Percentiles rank a stretch among this genome's conserved stretches.
These are phyloP conservation scores for Eimeria maxima DNA, from an alignment of 169 alveolate species.

Conservation along the genomic window DNA sequence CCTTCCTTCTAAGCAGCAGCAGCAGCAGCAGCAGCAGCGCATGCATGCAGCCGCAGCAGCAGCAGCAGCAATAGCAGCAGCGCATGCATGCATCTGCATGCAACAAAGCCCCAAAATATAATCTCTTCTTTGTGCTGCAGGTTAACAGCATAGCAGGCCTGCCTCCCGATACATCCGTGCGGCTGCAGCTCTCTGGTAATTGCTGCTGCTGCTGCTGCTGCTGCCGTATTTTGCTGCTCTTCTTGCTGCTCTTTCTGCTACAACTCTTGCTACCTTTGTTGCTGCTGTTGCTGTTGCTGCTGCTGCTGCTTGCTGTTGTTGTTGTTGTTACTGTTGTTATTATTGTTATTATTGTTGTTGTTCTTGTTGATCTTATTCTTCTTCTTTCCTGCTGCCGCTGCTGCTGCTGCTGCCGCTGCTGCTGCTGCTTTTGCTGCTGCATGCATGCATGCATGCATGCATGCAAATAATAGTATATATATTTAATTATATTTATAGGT, in stretches of 20 bases:
- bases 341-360: background rate
- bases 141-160: no score
- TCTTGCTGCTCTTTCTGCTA: background rate
- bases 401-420: background rate
- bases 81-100: no score
- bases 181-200: no score
- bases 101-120: no score
- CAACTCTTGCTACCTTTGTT: background rate
- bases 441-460: no score
- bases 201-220: no score
- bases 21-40: constrained; percentile 2
- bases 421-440: background rate
- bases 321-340: background rate
- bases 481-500: no score
- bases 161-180: no score
- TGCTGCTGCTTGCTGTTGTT: background rate
- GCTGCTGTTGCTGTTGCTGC: constrained; percentile 21
- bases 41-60: background rate
- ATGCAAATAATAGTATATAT: no score
- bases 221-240: background rate
- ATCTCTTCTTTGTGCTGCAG: no score
- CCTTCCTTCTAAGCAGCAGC: background rate
- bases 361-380: background rate
- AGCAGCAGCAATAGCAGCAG: no score
- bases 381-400: background rate